Evolutionary conservation across 192 early-diverging fungal species (phyloP).

Genomic region (Coemansia sp.): DNA sequence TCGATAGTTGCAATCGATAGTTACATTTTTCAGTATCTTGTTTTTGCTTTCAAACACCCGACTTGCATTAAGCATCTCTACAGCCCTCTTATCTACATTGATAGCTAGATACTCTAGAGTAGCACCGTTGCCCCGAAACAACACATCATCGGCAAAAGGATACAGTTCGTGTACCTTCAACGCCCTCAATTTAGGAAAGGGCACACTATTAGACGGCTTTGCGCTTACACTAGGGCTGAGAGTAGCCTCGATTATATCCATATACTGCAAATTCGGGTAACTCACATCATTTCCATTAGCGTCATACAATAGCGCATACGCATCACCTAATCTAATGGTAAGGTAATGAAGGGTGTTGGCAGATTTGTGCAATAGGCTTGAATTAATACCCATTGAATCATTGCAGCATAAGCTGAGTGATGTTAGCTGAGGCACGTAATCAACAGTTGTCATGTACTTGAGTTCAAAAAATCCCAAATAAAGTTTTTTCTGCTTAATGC

Average conservation of each 20-base stretch:
- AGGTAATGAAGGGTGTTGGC: neutral
- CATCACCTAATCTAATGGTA: neutral
- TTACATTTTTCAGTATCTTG: too few species aligned
- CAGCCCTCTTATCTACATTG: neutral
- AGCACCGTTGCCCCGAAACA: slow-evolving; percentile 1
- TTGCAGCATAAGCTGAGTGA: too few species aligned
- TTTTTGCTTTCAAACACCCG: too few species aligned
- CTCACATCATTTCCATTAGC: neutral
- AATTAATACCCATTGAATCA: too few species aligned
- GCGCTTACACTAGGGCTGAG: neutral
- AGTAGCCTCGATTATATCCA: neutral
- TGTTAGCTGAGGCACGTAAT: too few species aligned
- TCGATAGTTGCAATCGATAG: too few species aligned
- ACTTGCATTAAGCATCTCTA: neutral
- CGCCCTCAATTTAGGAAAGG: neutral
- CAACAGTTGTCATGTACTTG: too few species aligned
- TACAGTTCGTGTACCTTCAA: neutral
- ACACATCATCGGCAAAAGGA: slow-evolving; percentile 3
- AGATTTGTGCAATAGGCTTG: neutral
- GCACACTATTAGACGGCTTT: neutral
- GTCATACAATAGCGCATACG: neutral
- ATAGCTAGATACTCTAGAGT: slow-evolving; percentile 1
- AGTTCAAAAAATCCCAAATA: too few species aligned
- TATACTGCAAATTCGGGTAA: slow-evolving; percentile 1
- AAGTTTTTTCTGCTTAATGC: too few species aligned